Base-by-base conservation (phyloP, 2,329 filamentous ascomycete genomes). In the Furcasterigmium sp. region DNA sequence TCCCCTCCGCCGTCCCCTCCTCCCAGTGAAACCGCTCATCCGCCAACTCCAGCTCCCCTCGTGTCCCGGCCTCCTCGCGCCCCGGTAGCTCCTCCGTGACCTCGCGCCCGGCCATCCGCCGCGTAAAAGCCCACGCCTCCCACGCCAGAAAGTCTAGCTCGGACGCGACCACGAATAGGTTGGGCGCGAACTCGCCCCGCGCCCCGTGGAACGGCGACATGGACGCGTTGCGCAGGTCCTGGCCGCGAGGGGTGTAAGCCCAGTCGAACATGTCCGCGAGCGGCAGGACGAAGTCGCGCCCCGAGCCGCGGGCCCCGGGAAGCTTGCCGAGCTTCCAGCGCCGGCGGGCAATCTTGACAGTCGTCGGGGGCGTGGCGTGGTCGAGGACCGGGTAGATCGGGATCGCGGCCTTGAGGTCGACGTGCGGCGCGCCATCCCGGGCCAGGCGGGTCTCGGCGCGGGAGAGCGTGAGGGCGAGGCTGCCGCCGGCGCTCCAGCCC, bases 401-500 rank as follows among this genome's bases (percentile, higher is more conserved):
- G 8, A 74, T 52, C 0, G 65, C 59, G 0, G 66, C 72, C 14
- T 41, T 41, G 15, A 35, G 18, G 15, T 35, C 32, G 32, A 17
- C 32, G 18, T 17, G 18, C n/a, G 15, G n/a, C 4, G 2, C 7
- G 32, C 32, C 32, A 3, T 11, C 10, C 4, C 30, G 14, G 7
- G 8, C 3, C 15, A 40, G 44, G 18, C 61, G 45, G 14, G 46
- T 21, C 0, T 62, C 60, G 9, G 69, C 51, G 49, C 74, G 70
- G 13, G 62, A 52, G 0, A 63, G 64, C 7, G 61, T 55, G 1
- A 77, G 56, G 1, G 65, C 52, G 1, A 78, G 58, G 51, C 74
- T 76, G 2, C 65, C 75, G 20, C 75, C 75, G 0, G 74, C 73
- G 26, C 69, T 73, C 56, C 72, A 77, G 9, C 75, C 75, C 2